Base-by-base conservation (phyloP, 495 filamentous ascomycete species). In the Podospora conica region DNA sequence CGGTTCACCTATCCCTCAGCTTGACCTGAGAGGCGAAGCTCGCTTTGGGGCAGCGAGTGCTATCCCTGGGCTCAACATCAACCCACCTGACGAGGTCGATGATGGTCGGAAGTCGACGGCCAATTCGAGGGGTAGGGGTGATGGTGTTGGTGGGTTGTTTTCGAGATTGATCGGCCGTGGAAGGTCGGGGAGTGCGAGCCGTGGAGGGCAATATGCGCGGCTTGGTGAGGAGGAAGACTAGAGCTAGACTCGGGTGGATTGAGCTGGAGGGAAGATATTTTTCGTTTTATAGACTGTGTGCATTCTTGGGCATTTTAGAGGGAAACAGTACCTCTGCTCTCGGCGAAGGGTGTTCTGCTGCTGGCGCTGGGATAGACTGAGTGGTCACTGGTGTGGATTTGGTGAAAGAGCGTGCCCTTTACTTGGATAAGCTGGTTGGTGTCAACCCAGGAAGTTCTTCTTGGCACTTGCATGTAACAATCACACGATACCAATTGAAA, bases 1-100 rank as follows among this genome's bases (percentile, higher is more conserved):
- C 23, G 80, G 81, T 27, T 96, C 93, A 10, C 93, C 92, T 24
- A 86, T 93, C 1, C 88, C 91, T 15, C 91, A 87, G 0, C 84
- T 95, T 61, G 89, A 93, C 73, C 85, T 93, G 61, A 86, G 88
- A 60, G 76, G 74, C 65, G 70, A 73, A 18, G 70, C 60, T n/a
- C 18, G 61, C 8, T 74, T 80, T 25, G 73, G 73, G 8, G 66
- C 76, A 6, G 72, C 74, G 8, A 69, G 68, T 18, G 75, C 75
- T 0, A 75, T 79, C 15, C 79, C 80, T 1, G 71, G 77, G 3
- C 69, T 81, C 56, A 65, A 73, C 22, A 72, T 82, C 20, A 78
- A 81, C 7, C 77, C 79, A 9, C 78, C 79, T 1, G 66, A 65
- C 0, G 67, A 77, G 15, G 72, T 76, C 25, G 69, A 75, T 21